Conservation (phyloP, 148 eudicot species). For the Rheum nobile region DNA sequence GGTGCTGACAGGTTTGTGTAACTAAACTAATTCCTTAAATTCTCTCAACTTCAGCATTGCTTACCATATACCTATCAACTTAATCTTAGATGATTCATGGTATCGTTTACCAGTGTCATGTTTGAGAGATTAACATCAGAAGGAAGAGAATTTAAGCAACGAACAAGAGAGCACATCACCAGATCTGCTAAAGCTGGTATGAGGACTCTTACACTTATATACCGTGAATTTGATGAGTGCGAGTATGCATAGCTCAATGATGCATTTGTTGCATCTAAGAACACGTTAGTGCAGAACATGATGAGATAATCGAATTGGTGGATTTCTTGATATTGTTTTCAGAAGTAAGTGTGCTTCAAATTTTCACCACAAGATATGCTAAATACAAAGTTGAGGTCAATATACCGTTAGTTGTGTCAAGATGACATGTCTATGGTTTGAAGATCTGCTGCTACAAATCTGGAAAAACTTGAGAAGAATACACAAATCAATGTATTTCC, state of each 20-base stretch:
- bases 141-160: slow-evolving; percentile 34
- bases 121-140: slow-evolving; percentile 43
- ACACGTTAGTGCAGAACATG: slow-evolving; percentile 32
- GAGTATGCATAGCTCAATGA: slow-evolving; percentile 31
- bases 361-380: no score
- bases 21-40: background rate
- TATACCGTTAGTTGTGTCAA: no score
- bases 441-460: no score
- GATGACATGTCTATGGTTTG: no score
- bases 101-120: slow-evolving; percentile 33
- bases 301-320: slow-evolving; percentile 45
- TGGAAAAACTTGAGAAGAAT: slow-evolving; percentile 23
- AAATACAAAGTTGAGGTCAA: no score
- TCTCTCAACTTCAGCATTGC: background rate
- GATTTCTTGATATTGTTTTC: no score
- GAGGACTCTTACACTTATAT: slow-evolving; percentile 53
- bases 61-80: no score
- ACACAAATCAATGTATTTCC: no score
- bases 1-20: slow-evolving; percentile 65
- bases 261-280: slow-evolving; percentile 36
- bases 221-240: slow-evolving; percentile 35
- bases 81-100: slow-evolving; percentile 3
- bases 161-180: slow-evolving; percentile 42
- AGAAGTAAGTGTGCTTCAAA: no score
- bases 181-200: slow-evolving; percentile 55